A percentile compares a stretch with the other conserved stretches of the same genome.
phyloP scores from a whole-genome alignment of 2,329 filamentous ascomycete genomes.

The Daldinia eschscholtzii region DNA sequence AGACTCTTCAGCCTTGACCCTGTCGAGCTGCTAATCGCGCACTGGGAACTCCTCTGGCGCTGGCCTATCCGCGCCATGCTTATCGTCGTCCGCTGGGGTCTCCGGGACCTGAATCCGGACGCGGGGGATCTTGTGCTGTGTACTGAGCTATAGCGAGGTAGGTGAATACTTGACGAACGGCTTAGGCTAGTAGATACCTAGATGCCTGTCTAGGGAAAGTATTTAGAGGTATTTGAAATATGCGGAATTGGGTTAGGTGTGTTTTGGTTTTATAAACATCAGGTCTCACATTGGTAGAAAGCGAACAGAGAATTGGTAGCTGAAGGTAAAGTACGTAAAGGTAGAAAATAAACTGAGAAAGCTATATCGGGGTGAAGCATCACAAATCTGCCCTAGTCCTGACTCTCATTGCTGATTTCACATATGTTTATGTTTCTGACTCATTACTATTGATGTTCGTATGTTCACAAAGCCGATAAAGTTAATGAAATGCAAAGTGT shows the following conservation, averaged over 20 bases:
- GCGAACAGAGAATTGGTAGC: not conserved
- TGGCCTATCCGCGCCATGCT: constrained; percentile 11
- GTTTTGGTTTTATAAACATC: not conserved
- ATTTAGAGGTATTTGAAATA: not conserved
- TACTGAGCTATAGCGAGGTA: constrained; percentile 16
- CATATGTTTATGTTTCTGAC: not conserved
- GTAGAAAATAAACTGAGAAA: not conserved
- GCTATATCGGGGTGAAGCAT: not conserved
- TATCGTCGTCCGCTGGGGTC: constrained; percentile 1
- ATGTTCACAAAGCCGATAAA: not conserved
- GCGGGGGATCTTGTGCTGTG: constrained; percentile 23
- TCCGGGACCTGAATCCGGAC: constrained; percentile 10
- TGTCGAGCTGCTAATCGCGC: not conserved
- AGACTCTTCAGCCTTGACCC: not conserved
- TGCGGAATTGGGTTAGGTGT: not conserved
- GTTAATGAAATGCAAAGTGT: not conserved
- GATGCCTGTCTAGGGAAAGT: not conserved
- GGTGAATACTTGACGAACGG: not conserved
- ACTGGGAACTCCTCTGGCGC: constrained; percentile 28
- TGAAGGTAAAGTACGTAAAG: not conserved
- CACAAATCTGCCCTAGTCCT: not conserved
- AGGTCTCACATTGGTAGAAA: not conserved
- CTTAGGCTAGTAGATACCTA: not conserved
- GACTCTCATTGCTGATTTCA: no score
- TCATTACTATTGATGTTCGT: not conserved